Percentiles rank a stretch among this genome's conserved stretches.
These are phyloP conservation scores for Stentor coeruleus DNA, from an alignment of 73 alveolate genomes.

Conservation along the genomic window DNA sequence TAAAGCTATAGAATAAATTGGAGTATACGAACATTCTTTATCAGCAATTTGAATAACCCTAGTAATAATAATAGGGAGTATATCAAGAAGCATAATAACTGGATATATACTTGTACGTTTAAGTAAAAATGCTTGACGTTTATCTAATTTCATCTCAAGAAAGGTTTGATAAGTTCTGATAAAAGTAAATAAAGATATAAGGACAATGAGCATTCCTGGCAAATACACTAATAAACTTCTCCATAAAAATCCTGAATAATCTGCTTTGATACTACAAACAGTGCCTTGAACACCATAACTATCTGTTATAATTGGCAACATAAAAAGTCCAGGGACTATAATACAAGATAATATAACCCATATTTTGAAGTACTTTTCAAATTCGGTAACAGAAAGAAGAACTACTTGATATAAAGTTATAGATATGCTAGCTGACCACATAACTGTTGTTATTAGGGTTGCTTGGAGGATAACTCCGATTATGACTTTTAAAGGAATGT, in stretches of 20 bases:
- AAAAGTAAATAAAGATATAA: background rate
- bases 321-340: background rate
- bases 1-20: too few species aligned
- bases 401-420: background rate
- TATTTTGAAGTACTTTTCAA: background rate
- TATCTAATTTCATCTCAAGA: background rate
- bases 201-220: background rate
- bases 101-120: background rate
- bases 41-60: too few species aligned
- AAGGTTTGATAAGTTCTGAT: background rate
- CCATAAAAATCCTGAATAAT: background rate
- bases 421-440: background rate
- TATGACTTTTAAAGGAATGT: background rate
- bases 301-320: background rate
- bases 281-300: background rate
- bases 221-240: background rate
- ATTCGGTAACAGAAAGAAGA: background rate
- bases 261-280: background rate
- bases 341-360: too few species aligned
- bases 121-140: background rate
- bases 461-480: background rate
- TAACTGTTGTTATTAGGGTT: background rate
- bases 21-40: too few species aligned
- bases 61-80: too few species aligned
- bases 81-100: too few species aligned